Evolutionary conservation across 805 yeast species (phyloP).

Genomic region (Barnettozyma salicaria): DNA sequence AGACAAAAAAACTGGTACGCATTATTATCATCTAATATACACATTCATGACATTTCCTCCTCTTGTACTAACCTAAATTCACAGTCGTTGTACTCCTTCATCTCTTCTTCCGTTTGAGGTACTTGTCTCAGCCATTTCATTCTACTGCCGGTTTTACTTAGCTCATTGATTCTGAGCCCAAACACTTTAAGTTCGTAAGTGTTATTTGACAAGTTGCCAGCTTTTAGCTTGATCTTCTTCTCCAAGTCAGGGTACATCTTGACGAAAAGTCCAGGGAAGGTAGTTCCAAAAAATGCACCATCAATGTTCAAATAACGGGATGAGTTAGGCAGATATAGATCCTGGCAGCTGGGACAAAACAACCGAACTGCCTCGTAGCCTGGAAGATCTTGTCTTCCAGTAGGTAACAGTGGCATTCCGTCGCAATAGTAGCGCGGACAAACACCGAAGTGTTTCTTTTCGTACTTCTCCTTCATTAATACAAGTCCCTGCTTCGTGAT

Average conservation of each 20-base stretch:
- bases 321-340: conserved; percentile 80
- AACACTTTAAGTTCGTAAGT: conserved; percentile 69
- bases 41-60: conserved; percentile 17
- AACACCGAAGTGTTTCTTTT: conserved; percentile 79
- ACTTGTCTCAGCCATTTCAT: conserved; percentile 89
- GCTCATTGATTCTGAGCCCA: conserved; percentile 79
- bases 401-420: conserved; percentile 84
- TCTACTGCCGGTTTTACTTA: conserved; percentile 79
- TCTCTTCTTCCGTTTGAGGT: conserved; percentile 59
- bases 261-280: conserved; percentile 88
- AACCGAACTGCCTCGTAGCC: conserved; percentile 89
- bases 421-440: conserved; percentile 90
- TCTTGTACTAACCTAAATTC: conserved; percentile 52
- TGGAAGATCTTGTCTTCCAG: conserved; percentile 85
- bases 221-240: conserved; percentile 58
- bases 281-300: conserved; percentile 96
- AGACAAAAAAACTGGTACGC: too few species aligned
- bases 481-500: conserved; percentile 85
- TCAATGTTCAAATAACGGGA: conserved; percentile 85
- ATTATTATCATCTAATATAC: conserved; percentile 1
- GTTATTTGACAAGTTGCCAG: conserved; percentile 22
- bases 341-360: conserved; percentile 93
- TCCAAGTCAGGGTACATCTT: conserved; percentile 90
- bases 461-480: conserved; percentile 91
- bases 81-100: conserved; percentile 56